Conservation (phyloP, 805 yeast genomes). For the Metschnikowia henanensis region DNA sequence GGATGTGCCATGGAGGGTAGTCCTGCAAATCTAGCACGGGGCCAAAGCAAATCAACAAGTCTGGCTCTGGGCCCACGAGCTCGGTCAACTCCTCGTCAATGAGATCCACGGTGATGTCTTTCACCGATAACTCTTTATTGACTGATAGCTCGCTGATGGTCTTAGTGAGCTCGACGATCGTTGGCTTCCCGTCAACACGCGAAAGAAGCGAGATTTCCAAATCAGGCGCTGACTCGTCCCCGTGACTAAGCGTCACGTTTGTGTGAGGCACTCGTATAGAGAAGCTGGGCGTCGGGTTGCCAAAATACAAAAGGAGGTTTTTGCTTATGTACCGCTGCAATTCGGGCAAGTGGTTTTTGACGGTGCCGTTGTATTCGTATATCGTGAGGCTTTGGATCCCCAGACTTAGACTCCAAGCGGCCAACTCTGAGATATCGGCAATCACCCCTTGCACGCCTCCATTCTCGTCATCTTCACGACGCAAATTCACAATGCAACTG, state of each 20-base stretch:
- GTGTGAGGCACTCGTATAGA: slow-evolving; percentile 67
- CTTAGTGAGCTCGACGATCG: slow-evolving; percentile 83
- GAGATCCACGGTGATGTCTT: slow-evolving; percentile 71
- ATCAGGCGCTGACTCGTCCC: slow-evolving; percentile 35
- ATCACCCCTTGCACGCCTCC: slow-evolving; percentile 86
- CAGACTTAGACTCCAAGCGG: slow-evolving; percentile 89
- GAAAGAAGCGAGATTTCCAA: slow-evolving; percentile 69
- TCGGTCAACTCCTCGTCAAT: slow-evolving; percentile 73
- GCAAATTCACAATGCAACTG: slow-evolving; percentile 72
- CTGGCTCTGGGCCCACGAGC: slow-evolving; percentile 91
- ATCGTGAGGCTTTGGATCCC: slow-evolving; percentile 72
- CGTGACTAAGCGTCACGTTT: slow-evolving; percentile 41
- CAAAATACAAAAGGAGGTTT: slow-evolving; percentile 71
- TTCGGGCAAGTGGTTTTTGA: slow-evolving; percentile 43
- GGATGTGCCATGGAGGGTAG: slow-evolving; percentile 97
- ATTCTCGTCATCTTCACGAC: slow-evolving; percentile 78
- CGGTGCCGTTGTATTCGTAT: slow-evolving; percentile 76
- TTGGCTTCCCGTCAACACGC: slow-evolving; percentile 81
- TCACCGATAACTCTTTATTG: slow-evolving; percentile 55
- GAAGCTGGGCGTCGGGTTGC: slow-evolving; percentile 66
- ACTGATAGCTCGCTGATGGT: slow-evolving; percentile 78
- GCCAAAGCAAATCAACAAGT: slow-evolving; percentile 77
- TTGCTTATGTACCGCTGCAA: slow-evolving; percentile 55
- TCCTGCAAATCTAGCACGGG: slow-evolving; percentile 91
- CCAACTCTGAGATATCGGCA: slow-evolving; percentile 71